Percentiles rank a stretch among this genome's conserved stretches.
phyloP scores from a whole-genome alignment of 495 filamentous ascomycete species.

The Hypoxylon rickii region DNA sequence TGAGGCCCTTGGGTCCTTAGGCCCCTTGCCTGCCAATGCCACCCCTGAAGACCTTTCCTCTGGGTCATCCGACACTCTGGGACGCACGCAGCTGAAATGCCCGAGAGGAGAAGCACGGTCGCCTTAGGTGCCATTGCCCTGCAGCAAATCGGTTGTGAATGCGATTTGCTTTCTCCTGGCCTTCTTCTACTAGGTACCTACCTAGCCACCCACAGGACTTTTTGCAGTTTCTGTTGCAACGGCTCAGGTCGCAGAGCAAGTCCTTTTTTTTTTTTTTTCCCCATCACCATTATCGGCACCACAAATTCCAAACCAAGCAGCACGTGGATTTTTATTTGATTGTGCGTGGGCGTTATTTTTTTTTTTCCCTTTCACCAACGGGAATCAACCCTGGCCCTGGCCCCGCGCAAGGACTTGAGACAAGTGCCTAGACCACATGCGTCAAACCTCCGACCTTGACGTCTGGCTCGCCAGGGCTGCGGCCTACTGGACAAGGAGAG shows the following conservation, averaged over 20 bases:
- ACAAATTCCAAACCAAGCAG: no score
- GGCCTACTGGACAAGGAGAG: no score
- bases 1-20: constrained; percentile 17
- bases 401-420: constrained; percentile 29
- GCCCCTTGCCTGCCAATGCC: constrained; percentile 23
- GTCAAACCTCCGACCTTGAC: constrained; percentile 32
- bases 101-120: constrained; percentile 28
- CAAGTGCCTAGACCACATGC: constrained; percentile 27
- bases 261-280: no score
- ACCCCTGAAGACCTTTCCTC: constrained; percentile 26
- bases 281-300: no score
- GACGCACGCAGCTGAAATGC: constrained; percentile 33
- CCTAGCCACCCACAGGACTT: no score
- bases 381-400: no score
- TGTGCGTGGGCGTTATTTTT: no score
- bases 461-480: constrained; percentile 19
- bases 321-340: no score
- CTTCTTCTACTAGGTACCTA: no score
- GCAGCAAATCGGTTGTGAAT: constrained; percentile 2
- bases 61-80: constrained; percentile 32
- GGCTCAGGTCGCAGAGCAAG: no score
- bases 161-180: constrained; percentile 6
- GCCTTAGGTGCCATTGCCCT: constrained; percentile 2
- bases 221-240: no score
- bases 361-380: no score